Evolutionary conservation across 129 eudicot species (phyloP).

Genomic region (Calendula officinalis): DNA sequence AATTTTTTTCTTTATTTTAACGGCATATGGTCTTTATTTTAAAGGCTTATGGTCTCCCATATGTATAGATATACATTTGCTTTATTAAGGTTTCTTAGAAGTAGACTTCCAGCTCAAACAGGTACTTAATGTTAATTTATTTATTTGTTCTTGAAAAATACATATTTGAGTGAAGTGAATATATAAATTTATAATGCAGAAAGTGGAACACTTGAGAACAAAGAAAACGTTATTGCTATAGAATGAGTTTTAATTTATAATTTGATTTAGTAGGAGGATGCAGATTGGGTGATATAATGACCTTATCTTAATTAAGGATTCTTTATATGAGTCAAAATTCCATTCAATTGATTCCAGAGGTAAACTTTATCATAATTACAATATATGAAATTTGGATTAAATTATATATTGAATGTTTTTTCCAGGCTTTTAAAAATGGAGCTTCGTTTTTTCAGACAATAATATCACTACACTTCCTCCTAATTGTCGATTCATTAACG

Average conservation of each 20-base stretch:
- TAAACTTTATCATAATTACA: neutral
- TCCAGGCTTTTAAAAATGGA: constrained; percentile 73
- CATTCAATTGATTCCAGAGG: constrained; percentile 61
- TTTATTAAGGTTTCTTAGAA: constrained; percentile 73
- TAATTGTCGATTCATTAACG: no score
- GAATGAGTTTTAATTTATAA: constrained; percentile 23
- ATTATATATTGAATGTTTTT: constrained; percentile 11
- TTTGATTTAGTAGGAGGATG: constrained; percentile 61
- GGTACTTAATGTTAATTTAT: constrained; percentile 56
- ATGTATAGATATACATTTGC: constrained; percentile 82
- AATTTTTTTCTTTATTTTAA: constrained; percentile 1
- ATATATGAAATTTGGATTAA: neutral
- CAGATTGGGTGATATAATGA: constrained; percentile 48
- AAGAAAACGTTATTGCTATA: no score
- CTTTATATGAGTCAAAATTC: constrained; percentile 89
- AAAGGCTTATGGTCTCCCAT: constrained; percentile 13
- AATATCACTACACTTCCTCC: constrained; percentile 83
- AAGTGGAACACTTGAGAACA: constrained; percentile 47
- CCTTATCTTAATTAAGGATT: constrained; percentile 50
- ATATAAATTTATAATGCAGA: constrained; percentile 47
- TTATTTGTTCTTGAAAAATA: neutral
- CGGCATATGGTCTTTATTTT: no score
- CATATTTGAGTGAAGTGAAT: constrained; percentile 1
- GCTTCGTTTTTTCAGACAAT: constrained; percentile 58
- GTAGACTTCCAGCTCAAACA: constrained; percentile 94